Conservation (phyloP, 169 alveolate species). For the Plasmodium berghei region DNA sequence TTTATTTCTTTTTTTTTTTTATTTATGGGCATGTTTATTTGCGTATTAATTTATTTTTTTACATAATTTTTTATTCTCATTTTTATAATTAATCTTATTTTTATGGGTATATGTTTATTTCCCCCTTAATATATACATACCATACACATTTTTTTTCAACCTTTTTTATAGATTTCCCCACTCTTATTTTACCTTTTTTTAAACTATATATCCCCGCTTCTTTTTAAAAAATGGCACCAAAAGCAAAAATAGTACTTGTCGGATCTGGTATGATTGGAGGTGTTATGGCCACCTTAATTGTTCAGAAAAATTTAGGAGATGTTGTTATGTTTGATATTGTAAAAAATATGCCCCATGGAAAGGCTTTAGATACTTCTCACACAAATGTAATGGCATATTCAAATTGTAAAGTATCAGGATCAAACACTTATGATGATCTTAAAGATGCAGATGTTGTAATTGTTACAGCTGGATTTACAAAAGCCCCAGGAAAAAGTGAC, state of each 20-base stretch:
- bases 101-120: too few species aligned
- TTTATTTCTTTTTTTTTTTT: too few species aligned
- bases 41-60: too few species aligned
- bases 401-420: conserved; percentile 80
- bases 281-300: conserved; percentile 86
- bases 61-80: too few species aligned
- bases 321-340: conserved; percentile 87
- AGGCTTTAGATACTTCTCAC: conserved; percentile 87
- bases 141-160: not conserved
- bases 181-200: not conserved
- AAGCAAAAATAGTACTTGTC: conserved; percentile 84
- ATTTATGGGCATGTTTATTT: too few species aligned
- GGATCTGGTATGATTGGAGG: conserved; percentile 91
- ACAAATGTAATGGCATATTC: conserved; percentile 83
- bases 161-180: not conserved
- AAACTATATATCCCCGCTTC: not conserved
- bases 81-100: too few species aligned
- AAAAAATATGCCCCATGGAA: conserved; percentile 89
- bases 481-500: conserved; percentile 80
- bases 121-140: too few species aligned
- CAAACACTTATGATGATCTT: conserved; percentile 80
- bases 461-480: conserved; percentile 89
- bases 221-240: conserved; percentile 35
- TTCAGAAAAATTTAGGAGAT: conserved; percentile 87
- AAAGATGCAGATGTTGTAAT: conserved; percentile 89